Evolutionary conservation across 164 flowering plant genomes (phyloP).

Genomic region (Cinnamomum micranthum): DNA sequence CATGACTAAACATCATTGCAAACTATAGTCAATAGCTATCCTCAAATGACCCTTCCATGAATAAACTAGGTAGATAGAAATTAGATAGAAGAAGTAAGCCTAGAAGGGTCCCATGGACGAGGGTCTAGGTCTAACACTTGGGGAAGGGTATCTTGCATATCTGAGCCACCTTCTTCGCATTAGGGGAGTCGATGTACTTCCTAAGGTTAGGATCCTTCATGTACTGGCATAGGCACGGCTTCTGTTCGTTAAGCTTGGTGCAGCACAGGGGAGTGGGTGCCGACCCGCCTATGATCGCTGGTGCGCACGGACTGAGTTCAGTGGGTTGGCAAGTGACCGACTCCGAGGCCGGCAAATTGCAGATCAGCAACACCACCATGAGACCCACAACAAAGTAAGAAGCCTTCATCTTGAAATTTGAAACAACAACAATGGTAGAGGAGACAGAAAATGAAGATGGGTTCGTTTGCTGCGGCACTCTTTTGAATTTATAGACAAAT

Average conservation of each 20-base stretch:
- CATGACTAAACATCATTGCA: too few species aligned
- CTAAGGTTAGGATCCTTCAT: conserved; percentile 3
- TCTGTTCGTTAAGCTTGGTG: conserved; percentile 6
- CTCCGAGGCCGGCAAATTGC: neutral
- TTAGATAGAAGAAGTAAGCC: too few species aligned
- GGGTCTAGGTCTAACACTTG: neutral
- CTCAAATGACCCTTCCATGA: too few species aligned
- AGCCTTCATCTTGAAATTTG: neutral
- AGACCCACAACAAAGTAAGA: neutral
- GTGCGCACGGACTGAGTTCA: neutral
- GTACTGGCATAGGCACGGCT: conserved; percentile 13
- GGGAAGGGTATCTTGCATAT: conserved; percentile 6
- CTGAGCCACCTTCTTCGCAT: conserved; percentile 2
- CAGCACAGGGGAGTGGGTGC: conserved; percentile 1
- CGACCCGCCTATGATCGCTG: neutral
- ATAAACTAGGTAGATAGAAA: too few species aligned
- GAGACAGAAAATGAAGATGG: neutral
- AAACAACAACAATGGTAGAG: neutral
- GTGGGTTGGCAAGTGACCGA: conserved; percentile 4
- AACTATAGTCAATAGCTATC: too few species aligned
- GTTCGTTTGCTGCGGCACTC: too few species aligned
- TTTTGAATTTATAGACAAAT: too few species aligned
- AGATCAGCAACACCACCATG: neutral
- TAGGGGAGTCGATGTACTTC: neutral
- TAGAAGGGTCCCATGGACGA: neutral